Percentiles rank a stretch among this genome's conserved stretches.
These are phyloP conservation scores for Curvularia spicifera DNA, from an alignment of 2,329 filamentous ascomycete genomes.

Conservation along the genomic window DNA sequence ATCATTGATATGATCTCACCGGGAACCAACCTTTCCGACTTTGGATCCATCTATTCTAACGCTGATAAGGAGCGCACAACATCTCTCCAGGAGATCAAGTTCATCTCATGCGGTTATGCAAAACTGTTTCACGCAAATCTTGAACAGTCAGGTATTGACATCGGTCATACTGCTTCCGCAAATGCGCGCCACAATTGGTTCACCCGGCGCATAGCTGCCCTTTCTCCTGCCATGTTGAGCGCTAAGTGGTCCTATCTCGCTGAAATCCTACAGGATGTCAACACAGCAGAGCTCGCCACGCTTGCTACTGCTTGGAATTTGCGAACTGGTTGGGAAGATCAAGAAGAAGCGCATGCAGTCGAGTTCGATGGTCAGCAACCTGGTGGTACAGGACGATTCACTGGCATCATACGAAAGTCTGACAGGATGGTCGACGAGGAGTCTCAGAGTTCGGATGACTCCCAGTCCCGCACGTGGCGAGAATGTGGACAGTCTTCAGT, in stretches of 20 bases:
- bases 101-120: conserved; percentile 69
- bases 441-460: conserved; percentile 23
- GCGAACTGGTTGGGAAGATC: conserved; percentile 41
- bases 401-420: conserved; percentile 33
- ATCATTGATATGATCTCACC: conserved; percentile 60
- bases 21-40: conserved; percentile 52
- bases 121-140: conserved; percentile 46
- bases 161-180: conserved; percentile 13
- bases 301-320: conserved; percentile 45
- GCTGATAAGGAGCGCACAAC: conserved; percentile 37
- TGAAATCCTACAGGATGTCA: conserved; percentile 50
- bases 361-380: conserved; percentile 51
- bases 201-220: conserved; percentile 36
- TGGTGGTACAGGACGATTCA: conserved; percentile 54
- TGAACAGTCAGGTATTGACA: conserved; percentile 46
- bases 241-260: conserved; percentile 47
- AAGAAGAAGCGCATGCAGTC: conserved; percentile 44
- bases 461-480: neutral
- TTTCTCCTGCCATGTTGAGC: conserved; percentile 49
- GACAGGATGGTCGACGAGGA: conserved; percentile 26
- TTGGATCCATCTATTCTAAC: conserved; percentile 48
- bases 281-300: conserved; percentile 39
- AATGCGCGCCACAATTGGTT: conserved; percentile 31
- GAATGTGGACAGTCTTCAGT: too few relatives aligned
- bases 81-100: conserved; percentile 53